These are phyloP conservation scores for Xylaria longipes DNA, from an alignment of 495 filamentous ascomycete species.

Conservation along the genomic window DNA sequence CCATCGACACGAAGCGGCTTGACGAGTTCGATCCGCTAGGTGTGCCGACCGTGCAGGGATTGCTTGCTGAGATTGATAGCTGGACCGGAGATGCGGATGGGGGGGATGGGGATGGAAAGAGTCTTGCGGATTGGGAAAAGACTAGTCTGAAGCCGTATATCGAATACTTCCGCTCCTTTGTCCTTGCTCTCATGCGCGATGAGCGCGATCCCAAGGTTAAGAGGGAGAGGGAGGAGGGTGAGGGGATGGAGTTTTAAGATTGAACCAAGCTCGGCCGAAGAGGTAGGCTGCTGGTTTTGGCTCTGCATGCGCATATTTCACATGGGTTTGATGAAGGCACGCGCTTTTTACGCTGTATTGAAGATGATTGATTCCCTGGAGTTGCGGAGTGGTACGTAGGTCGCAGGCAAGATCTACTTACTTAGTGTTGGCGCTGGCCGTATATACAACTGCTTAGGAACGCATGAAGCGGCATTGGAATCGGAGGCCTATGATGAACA, in stretches of 20 bases:
- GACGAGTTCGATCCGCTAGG: constrained; percentile 85
- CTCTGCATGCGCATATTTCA: not conserved
- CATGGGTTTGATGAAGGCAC: not conserved
- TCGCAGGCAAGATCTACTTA: not conserved
- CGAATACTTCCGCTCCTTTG: constrained; percentile 84
- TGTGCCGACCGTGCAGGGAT: constrained; percentile 83
- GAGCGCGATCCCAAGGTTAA: constrained; percentile 79
- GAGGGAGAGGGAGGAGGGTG: constrained; percentile 61
- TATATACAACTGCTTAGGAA: not conserved
- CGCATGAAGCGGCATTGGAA: not conserved
- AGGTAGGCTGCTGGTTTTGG: not conserved
- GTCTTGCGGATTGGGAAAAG: constrained; percentile 89
- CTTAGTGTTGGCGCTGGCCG: not conserved
- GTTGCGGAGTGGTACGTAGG: not conserved
- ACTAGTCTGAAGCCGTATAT: constrained; percentile 93
- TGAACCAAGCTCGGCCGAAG: not conserved
- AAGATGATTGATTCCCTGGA: not conserved
- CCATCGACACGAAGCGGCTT: constrained; percentile 73
- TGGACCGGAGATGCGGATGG: constrained; percentile 52
- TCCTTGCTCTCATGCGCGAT: constrained; percentile 77
- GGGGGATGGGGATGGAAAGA: constrained; percentile 40
- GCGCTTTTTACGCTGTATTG: not conserved
- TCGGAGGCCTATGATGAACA: not conserved
- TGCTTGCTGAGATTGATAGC: constrained; percentile 81
- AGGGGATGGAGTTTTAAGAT: constrained; percentile 65